phyloP scores from a whole-genome alignment of 2,329 filamentous ascomycete species.

The Ramularia endophylla region DNA sequence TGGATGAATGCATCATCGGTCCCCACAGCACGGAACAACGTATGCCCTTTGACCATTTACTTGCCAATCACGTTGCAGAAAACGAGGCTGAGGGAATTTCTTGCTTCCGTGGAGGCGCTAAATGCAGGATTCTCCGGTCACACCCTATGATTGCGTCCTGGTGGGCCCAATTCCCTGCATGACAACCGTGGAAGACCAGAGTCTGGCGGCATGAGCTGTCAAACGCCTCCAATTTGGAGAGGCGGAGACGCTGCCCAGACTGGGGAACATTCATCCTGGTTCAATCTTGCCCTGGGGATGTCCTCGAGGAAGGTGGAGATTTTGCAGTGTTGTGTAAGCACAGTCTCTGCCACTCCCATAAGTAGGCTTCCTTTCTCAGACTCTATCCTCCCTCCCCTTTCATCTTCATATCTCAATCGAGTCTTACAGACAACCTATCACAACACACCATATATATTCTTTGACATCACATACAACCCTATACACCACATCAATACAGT shows the following conservation, averaged over 20 bases:
- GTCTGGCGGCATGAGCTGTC: too few relatives aligned
- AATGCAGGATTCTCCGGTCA: conserved; percentile 13
- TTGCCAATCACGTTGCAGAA: not conserved
- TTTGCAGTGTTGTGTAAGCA: conserved; percentile 10
- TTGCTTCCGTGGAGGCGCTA: conserved; percentile 6
- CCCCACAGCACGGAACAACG: not conserved
- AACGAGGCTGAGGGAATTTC: conserved; percentile 3
- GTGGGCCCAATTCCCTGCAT: conserved; percentile 2
- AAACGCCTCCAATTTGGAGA: too few relatives aligned
- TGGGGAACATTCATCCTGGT: too few relatives aligned
- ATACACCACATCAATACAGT: conserved; percentile 28
- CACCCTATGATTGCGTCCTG: conserved; percentile 16
- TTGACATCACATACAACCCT: not conserved
- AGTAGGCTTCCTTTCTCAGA: conserved; percentile 4
- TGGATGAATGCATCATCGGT: not conserved
- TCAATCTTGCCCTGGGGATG: too few relatives aligned
- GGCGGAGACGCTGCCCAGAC: too few relatives aligned
- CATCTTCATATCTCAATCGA: not conserved
- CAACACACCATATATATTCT: not conserved
- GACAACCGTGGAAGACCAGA: not conserved
- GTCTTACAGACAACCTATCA: not conserved
- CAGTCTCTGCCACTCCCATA: conserved; percentile 1
- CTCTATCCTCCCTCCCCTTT: conserved; percentile 1
- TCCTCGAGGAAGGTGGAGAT: conserved; percentile 1
- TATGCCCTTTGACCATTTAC: not conserved